A percentile compares a stretch with the other conserved stretches of the same genome.
These are phyloP conservation scores for Gossypium thurberi DNA, from an alignment of 345 rosid species.

Conservation along the genomic window DNA sequence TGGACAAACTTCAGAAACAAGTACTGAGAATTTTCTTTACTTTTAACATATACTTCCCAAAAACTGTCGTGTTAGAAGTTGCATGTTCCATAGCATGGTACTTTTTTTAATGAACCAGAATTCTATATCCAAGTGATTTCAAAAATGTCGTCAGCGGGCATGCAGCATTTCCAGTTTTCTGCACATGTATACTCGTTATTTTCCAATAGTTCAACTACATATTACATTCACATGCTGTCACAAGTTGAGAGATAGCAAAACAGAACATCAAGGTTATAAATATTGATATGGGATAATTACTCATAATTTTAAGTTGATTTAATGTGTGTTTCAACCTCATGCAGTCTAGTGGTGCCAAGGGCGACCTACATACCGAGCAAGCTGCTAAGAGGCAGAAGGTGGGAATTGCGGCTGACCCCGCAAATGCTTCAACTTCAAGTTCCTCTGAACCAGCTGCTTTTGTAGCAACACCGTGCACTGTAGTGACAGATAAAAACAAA, in stretches of 20 bases:
- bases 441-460: slow-evolving; percentile 34
- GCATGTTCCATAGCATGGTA: background rate
- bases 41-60: background rate
- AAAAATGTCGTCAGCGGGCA: background rate
- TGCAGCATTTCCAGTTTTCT: background rate
- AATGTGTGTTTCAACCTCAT: slow-evolving; percentile 14
- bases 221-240: background rate
- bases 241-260: background rate
- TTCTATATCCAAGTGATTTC: background rate
- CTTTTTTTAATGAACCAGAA: background rate
- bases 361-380: slow-evolving; percentile 53
- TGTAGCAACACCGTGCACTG: slow-evolving; percentile 5
- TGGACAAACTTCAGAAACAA: slow-evolving; percentile 71
- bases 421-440: slow-evolving; percentile 23
- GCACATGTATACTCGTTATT: background rate
- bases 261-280: background rate
- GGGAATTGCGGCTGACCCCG: slow-evolving; percentile 33
- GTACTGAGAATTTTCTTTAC: slow-evolving; percentile 26
- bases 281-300: background rate
- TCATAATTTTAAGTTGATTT: background rate
- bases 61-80: background rate
- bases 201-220: background rate
- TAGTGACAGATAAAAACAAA: slow-evolving; percentile 33
- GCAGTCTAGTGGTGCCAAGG: slow-evolving; percentile 70
- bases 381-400: slow-evolving; percentile 56